A percentile compares a stretch with the other conserved stretches of the same genome.
Conservation (phyloP, 805 yeast species). For the Maudiozyma serrabonitensis region DNA sequence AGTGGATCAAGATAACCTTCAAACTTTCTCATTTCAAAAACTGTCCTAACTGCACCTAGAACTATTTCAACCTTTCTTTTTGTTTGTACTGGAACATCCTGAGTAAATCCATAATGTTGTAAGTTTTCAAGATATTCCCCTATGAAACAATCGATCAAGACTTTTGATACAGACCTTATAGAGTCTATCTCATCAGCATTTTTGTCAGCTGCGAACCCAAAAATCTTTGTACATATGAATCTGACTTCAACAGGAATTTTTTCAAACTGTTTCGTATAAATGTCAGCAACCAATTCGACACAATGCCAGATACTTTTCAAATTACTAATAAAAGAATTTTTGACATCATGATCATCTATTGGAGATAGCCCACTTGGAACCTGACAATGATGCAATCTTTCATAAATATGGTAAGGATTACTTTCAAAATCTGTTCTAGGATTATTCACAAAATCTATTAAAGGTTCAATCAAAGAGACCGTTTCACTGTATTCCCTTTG, state of each 20-base stretch:
- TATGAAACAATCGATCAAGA: conserved; percentile 20
- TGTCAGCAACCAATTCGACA: conserved; percentile 49
- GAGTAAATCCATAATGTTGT: conserved; percentile 17
- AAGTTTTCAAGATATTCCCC: conserved; percentile 17
- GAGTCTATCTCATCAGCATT: conserved; percentile 62
- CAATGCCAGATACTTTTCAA: conserved; percentile 66
- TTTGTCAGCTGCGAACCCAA: conserved; percentile 31
- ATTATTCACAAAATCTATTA: conserved; percentile 30
- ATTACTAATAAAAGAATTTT: conserved; percentile 60
- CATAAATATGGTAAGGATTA: conserved; percentile 58
- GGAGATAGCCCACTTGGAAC: conserved; percentile 52
- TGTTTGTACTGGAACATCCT: background rate
- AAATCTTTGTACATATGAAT: conserved; percentile 42
- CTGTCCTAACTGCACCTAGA: conserved; percentile 14
- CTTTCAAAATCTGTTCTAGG: conserved; percentile 57
- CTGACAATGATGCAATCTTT: conserved; percentile 31
- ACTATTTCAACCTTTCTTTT: conserved; percentile 14
- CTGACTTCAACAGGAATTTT: conserved; percentile 48
- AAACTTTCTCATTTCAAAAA: conserved; percentile 23
- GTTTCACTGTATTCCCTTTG: conserved; percentile 30
- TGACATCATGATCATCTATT: conserved; percentile 68
- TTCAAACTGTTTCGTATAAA: conserved; percentile 33
- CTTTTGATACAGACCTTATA: conserved; percentile 41
- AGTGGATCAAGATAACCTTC: conserved; percentile 25
- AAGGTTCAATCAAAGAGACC: conserved; percentile 29